Base-by-base conservation (phyloP, 2,329 filamentous ascomycete genomes). In the Calonectria pseudoreteaudii region DNA sequence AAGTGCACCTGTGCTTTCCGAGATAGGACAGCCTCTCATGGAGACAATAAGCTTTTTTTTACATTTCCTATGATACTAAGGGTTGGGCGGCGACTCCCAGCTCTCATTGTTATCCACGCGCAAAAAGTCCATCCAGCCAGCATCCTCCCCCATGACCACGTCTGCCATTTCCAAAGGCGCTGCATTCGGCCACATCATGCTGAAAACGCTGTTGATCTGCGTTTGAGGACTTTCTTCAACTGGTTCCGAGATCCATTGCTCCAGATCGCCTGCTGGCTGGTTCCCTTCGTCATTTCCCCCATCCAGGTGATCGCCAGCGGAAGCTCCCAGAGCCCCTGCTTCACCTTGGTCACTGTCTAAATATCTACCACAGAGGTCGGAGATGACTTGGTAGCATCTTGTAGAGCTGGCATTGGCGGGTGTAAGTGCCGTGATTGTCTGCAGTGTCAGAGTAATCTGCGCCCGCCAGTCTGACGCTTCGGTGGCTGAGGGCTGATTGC, bases 141-240 rank as follows among this genome's bases (percentile, higher is more conserved):
- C 79, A 58, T 85, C 82, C 41, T 85, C 82, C 5, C 81, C 82
- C 83, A 86, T 85, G 5, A 84, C 81, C 30, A 84, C 81, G 56
- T 86, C 83, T 7, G 81, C 83, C 14, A 82, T 83, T 73, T 86
- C 83, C 41, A 84, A 74, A 0, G 82, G 80, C 34, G 82, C 81
- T 14, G 83, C 81, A 53, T 86, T 86, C 4, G 85, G 86, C 86
- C 86, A 88, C 86, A 87, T 86, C 85, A 87, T 86, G 23, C 82
- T 81, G 65, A 87, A 84, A 1, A 87, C 82, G 28, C 80, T 84
- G 49, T 86, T 84, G 23, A 88, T 84, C 74, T 87, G 86, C 1
- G 85, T 86, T 75, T 87, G 84, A 0, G 85, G 83, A 44, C 82
- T 85, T 69, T 87, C 83, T 14, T 84, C 83, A 7, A 82, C 82